Evolutionary conservation across 1,284 basidiomycete genomes (phyloP).

Genomic region (Leccinum pachyderme): DNA sequence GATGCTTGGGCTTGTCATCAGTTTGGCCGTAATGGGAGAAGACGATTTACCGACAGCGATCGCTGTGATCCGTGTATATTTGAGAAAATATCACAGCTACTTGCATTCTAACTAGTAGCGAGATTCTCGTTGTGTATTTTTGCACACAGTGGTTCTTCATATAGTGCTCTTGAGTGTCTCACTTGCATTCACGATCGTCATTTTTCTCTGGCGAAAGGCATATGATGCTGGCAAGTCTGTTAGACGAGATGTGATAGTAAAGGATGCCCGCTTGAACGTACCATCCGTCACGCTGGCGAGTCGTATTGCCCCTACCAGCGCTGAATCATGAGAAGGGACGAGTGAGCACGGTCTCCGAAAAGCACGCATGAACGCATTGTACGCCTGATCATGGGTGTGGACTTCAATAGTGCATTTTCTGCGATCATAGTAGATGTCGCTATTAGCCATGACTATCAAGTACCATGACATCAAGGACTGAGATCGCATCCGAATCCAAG

Average conservation of each 20-base stretch:
- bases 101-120: too few relatives aligned
- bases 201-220: conserved; percentile 17
- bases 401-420: too few relatives aligned
- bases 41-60: conserved; percentile 16
- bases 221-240: conserved; percentile 34
- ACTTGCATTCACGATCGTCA: conserved; percentile 16
- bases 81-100: too few relatives aligned
- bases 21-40: conserved; percentile 15
- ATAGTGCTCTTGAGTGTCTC: conserved; percentile 18
- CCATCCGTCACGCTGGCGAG: conserved; percentile 22
- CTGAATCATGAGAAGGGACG: conserved; percentile 20
- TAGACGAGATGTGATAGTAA: conserved; percentile 37
- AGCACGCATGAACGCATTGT: conserved; percentile 23
- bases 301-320: not conserved
- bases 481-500: too few relatives aligned
- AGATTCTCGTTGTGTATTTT: not conserved
- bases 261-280: not conserved
- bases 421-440: too few relatives aligned
- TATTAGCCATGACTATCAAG: not conserved
- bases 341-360: conserved; percentile 19
- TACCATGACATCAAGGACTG: too few relatives aligned
- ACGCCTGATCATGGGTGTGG: conserved; percentile 14
- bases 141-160: too few relatives aligned
- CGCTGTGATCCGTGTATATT: conserved; percentile 6
- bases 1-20: conserved; percentile 35